Evolutionary conservation across 768 basidiomycete genomes (phyloP).

Genomic region (Gloeostereum incarnatum): DNA sequence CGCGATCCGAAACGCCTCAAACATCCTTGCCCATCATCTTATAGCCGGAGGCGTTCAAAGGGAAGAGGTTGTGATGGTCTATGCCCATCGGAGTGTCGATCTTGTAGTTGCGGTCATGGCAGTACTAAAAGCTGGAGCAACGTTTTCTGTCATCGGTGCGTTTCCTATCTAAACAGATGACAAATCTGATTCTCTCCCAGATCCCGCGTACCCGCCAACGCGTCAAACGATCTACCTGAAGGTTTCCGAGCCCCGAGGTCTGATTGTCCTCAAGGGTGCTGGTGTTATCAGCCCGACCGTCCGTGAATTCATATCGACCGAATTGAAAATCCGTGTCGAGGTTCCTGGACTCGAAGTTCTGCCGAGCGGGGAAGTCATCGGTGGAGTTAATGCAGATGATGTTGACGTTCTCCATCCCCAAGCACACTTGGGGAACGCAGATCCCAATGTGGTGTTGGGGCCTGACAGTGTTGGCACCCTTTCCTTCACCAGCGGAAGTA

Average conservation of each 20-base stretch:
- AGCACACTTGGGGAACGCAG: slow-evolving; percentile 47
- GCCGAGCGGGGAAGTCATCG: slow-evolving; percentile 51
- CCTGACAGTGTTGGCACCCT: slow-evolving; percentile 93
- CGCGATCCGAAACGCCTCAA: slow-evolving; percentile 76
- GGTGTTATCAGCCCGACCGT: slow-evolving; percentile 75
- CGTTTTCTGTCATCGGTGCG: slow-evolving; percentile 94
- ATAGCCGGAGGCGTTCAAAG: slow-evolving; percentile 77
- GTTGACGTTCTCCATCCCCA: slow-evolving; percentile 57
- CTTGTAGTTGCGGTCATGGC: slow-evolving; percentile 97
- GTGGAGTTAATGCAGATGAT: slow-evolving; percentile 38
- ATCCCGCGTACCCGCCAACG: slow-evolving; percentile 93
- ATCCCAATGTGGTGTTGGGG: slow-evolving; percentile 81
- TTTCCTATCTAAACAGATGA: slow-evolving; percentile 7
- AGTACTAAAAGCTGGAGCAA: slow-evolving; percentile 90
- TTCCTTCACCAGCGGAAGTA: slow-evolving; percentile 95
- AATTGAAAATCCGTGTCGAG: slow-evolving; percentile 81
- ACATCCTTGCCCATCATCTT: slow-evolving; percentile 85
- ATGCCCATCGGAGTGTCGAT: slow-evolving; percentile 93
- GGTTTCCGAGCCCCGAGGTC: slow-evolving; percentile 86
- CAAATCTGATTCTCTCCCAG: slow-evolving; percentile 26
- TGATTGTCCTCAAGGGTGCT: slow-evolving; percentile 86
- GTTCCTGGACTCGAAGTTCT: slow-evolving; percentile 82
- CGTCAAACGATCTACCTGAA: slow-evolving; percentile 89
- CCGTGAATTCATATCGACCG: slow-evolving; percentile 68
- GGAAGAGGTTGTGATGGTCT: slow-evolving; percentile 97